Evolutionary conservation across 1,139 yeast species (phyloP).

Genomic region (Barnettozyma hawaiiensis): DNA sequence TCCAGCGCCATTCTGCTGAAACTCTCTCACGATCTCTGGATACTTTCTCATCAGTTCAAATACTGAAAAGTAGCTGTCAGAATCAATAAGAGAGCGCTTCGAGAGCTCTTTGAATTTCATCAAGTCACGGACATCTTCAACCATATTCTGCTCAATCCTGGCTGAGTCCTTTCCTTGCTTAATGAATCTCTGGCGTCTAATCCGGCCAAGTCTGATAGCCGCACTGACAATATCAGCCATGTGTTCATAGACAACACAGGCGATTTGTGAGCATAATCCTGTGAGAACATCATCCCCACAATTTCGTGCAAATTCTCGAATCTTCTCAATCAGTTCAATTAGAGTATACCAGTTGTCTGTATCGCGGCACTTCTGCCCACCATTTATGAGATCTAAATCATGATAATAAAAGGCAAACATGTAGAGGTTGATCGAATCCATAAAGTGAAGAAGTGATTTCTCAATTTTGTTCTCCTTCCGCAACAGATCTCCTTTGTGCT

Average conservation of each 20-base stretch:
- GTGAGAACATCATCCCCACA: constrained; percentile 9
- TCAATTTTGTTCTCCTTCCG: constrained; percentile 4
- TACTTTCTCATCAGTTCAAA: constrained; percentile 24
- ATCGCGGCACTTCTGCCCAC: constrained; percentile 7
- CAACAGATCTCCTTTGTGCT: constrained; percentile 19
- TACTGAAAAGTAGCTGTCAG: constrained; percentile 15
- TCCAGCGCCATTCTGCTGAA: background rate
- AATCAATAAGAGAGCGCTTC: constrained; percentile 6
- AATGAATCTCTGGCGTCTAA: constrained; percentile 4
- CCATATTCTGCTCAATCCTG: constrained; percentile 7
- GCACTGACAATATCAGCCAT: constrained; percentile 13
- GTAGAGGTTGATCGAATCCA: constrained; percentile 20
- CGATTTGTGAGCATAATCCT: constrained; percentile 18
- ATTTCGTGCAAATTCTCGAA: constrained; percentile 7
- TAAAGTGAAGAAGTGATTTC: constrained; percentile 9
- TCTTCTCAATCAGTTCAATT: constrained; percentile 14
- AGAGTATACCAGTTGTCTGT: constrained; percentile 18
- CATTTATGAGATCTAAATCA: constrained; percentile 10
- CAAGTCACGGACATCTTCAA: constrained; percentile 9
- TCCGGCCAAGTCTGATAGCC: constrained; percentile 10
- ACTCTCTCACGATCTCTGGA: constrained; percentile 30
- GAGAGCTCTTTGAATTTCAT: constrained; percentile 11
- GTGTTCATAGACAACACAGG: constrained; percentile 18
- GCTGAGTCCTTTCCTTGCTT: constrained; percentile 4
- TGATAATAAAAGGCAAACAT: constrained; percentile 21